These are phyloP conservation scores for Schrenkiella parvula DNA, from an alignment of 345 rosid species.

Conservation along the genomic window DNA sequence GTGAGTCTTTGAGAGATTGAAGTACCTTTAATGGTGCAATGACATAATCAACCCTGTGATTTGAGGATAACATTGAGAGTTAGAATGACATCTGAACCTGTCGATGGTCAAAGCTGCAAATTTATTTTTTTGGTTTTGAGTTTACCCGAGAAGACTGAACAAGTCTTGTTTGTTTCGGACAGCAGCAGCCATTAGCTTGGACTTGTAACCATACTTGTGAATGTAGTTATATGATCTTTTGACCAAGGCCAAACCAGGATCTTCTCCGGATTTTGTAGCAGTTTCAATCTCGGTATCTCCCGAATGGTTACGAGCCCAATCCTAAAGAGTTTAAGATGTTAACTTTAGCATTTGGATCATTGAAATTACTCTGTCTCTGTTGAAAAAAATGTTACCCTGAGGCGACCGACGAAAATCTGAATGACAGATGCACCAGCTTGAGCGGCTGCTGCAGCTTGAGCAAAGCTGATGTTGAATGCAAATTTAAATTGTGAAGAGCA, in stretches of 20 bases:
- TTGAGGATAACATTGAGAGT: not conserved
- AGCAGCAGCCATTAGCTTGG: constrained; percentile 97
- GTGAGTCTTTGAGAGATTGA: constrained; percentile 81
- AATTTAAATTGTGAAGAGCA: not conserved
- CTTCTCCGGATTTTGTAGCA: constrained; percentile 76
- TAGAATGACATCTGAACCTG: constrained; percentile 8
- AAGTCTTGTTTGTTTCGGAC: constrained; percentile 95
- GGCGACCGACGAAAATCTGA: constrained; percentile 92
- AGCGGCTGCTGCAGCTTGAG: constrained; percentile 98
- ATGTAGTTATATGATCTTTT: constrained; percentile 83
- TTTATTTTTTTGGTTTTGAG: not conserved
- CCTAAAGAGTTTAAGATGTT: constrained; percentile 42
- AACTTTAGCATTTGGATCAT: constrained; percentile 1
- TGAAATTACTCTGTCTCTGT: not conserved
- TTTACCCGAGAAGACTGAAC: constrained; percentile 87
- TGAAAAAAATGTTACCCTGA: constrained; percentile 55
- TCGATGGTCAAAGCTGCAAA: not conserved
- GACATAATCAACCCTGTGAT: constrained; percentile 84
- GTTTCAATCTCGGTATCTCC: constrained; percentile 88
- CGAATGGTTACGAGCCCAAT: constrained; percentile 91
- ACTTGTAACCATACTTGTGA: constrained; percentile 87
- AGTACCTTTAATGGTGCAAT: constrained; percentile 87
- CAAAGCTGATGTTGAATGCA: constrained; percentile 59
- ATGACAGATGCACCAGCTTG: constrained; percentile 97
- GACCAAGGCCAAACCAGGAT: constrained; percentile 92